phyloP scores from a whole-genome alignment of 1,139 yeast species.

The Scheffersomyces stambukii region DNA sequence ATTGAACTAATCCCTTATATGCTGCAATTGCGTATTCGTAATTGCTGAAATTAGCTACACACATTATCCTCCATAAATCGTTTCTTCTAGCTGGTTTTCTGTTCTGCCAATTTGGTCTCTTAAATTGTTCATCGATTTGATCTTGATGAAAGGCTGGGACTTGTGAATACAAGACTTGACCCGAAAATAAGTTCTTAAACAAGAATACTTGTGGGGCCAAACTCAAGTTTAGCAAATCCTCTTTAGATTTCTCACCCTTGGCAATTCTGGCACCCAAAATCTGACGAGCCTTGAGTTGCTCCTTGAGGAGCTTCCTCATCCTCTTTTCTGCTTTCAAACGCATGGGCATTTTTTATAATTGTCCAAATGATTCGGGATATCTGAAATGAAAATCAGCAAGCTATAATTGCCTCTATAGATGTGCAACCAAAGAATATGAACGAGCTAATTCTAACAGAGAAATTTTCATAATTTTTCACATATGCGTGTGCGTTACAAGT shows the following conservation, averaged over 20 bases:
- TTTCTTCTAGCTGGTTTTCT: constrained; percentile 72
- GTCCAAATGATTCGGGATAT: too few species aligned
- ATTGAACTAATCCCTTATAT: constrained; percentile 67
- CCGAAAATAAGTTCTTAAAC: constrained; percentile 81
- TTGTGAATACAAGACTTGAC: constrained; percentile 88
- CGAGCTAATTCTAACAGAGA: too few species aligned
- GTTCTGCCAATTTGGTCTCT: constrained; percentile 86
- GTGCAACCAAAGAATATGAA: too few species aligned
- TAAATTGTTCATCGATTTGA: constrained; percentile 69
- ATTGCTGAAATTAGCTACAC: constrained; percentile 67
- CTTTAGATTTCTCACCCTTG: constrained; percentile 25
- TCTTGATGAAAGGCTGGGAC: constrained; percentile 67
- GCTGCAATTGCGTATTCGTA: constrained; percentile 71
- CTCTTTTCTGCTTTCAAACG: constrained; percentile 45
- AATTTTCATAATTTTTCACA: too few species aligned
- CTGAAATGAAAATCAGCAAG: too few species aligned
- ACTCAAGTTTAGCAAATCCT: constrained; percentile 24
- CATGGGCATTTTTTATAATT: constrained; percentile 43
- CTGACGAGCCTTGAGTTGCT: constrained; percentile 43
- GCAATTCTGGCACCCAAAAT: constrained; percentile 45
- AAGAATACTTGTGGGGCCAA: constrained; percentile 81
- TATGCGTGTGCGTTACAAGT: too few species aligned
- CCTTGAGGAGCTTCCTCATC: constrained; percentile 48
- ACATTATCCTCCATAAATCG: constrained; percentile 90
- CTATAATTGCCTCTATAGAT: too few species aligned